These are phyloP conservation scores for Rhodotorula kratochvilovae DNA, from an alignment of 768 basidiomycete species.

Conservation along the genomic window DNA sequence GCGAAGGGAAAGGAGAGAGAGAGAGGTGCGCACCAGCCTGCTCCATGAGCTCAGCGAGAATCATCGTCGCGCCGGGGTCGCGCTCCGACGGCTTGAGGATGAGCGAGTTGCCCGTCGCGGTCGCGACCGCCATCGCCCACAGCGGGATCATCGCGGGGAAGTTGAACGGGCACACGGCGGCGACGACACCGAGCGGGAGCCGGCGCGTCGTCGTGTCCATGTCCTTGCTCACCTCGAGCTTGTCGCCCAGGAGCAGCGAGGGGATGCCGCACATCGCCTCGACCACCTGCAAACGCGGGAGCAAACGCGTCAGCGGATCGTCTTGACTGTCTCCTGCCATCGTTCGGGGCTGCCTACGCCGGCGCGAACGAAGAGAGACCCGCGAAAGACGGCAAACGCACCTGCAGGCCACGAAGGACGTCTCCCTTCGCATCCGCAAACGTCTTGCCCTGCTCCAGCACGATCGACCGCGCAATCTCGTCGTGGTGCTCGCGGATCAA, in stretches of 20 bases:
- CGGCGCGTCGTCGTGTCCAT: conserved; percentile 85
- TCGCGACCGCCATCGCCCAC: conserved; percentile 80
- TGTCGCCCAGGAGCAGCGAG: conserved; percentile 78
- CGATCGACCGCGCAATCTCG: conserved; percentile 58
- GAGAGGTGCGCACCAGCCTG: conserved; percentile 55
- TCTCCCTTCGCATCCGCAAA: conserved; percentile 91
- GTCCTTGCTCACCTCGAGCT: conserved; percentile 86
- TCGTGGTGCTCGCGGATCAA: conserved; percentile 80
- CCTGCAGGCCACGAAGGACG: conserved; percentile 70
- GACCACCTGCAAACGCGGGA: conserved; percentile 52
- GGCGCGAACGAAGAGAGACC: conserved; percentile 58
- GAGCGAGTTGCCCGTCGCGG: conserved; percentile 86
- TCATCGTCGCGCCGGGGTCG: conserved; percentile 95
- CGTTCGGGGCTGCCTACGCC: conserved; percentile 82
- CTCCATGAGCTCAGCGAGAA: conserved; percentile 90
- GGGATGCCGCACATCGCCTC: conserved; percentile 68
- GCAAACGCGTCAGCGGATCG: too few species aligned
- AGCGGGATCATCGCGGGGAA: conserved; percentile 76
- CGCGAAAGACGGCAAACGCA: neutral
- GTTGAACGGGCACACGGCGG: conserved; percentile 58
- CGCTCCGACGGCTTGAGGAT: conserved; percentile 94
- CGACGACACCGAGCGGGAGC: conserved; percentile 81
- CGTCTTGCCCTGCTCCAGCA: conserved; percentile 81
- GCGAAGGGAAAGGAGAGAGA: neutral
- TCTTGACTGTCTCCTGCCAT: too few species aligned